A percentile compares a stretch with the other conserved stretches of the same genome.
phyloP scores from a whole-genome alignment of 108 stramenopile species.

The Cyclotella cryptica region DNA sequence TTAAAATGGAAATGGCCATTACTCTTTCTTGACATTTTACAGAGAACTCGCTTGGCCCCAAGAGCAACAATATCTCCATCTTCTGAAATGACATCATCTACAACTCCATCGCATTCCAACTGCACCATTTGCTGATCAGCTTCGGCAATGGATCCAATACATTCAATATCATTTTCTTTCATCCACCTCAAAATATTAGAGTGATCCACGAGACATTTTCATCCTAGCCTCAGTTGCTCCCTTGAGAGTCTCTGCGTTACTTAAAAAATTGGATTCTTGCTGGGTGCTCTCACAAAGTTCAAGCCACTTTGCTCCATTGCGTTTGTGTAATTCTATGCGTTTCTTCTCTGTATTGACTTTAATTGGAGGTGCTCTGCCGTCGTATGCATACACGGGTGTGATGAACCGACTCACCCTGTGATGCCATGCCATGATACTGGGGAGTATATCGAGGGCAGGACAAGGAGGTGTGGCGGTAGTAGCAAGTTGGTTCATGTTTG shows the following conservation, averaged over 20 bases:
- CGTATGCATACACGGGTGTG: not conserved
- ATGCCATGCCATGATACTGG: not conserved
- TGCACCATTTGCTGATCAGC: conserved; percentile 8
- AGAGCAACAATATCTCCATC: not conserved
- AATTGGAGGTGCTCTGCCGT: not conserved
- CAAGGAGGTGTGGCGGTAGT: not conserved
- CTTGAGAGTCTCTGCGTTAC: not conserved
- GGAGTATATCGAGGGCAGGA: conserved; percentile 1
- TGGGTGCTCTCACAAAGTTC: not conserved
- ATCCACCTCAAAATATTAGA: conserved; percentile 7
- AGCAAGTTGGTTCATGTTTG: too few species aligned
- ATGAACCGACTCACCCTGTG: not conserved
- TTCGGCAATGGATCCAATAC: not conserved
- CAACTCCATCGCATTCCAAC: not conserved
- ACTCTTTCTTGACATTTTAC: not conserved
- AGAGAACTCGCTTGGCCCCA: not conserved
- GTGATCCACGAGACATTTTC: conserved; percentile 10
- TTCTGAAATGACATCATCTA: conserved; percentile 7
- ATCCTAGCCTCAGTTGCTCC: not conserved
- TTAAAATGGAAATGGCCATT: not conserved
- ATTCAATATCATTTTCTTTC: not conserved
- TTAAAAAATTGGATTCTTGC: not conserved
- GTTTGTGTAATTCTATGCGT: not conserved
- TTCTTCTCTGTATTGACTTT: not conserved
- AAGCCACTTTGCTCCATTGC: not conserved